Conservation (phyloP, 73 alveolate genomes). For the Paramecium octaurelia region DNA sequence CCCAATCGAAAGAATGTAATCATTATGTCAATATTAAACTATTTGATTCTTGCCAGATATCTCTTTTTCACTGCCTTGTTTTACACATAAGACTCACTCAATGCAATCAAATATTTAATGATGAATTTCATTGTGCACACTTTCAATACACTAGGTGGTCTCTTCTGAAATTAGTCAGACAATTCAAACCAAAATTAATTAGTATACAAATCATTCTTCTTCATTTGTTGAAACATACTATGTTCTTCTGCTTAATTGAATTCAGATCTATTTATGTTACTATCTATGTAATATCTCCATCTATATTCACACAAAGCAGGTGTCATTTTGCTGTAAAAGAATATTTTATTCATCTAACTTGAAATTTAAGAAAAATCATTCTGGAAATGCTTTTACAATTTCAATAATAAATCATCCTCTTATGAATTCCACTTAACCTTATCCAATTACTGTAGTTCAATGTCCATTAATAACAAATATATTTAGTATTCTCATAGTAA, state of each 20-base stretch:
- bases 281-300: slow-evolving; percentile 19
- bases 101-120: neutral
- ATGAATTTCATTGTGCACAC: neutral
- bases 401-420: neutral
- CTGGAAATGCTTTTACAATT: neutral
- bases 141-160: slow-evolving; percentile 10
- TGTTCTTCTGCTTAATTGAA: neutral
- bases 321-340: neutral
- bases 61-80: neutral
- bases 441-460: neutral
- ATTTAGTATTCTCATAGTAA: neutral
- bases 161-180: neutral
- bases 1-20: neutral
- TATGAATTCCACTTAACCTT: neutral
- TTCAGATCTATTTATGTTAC: neutral
- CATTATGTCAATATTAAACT: neutral
- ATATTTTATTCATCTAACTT: slow-evolving; percentile 2
- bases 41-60: neutral
- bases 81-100: neutral
- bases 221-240: neutral
- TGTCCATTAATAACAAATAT: neutral
- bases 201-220: neutral
- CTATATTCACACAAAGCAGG: neutral
- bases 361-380: neutral
- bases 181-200: slow-evolving; percentile 31